A percentile compares a stretch with the other conserved stretches of the same genome.
Evolutionary conservation across 2,329 filamentous ascomycete species (phyloP).

Genomic region (Colletotrichum sp.): DNA sequence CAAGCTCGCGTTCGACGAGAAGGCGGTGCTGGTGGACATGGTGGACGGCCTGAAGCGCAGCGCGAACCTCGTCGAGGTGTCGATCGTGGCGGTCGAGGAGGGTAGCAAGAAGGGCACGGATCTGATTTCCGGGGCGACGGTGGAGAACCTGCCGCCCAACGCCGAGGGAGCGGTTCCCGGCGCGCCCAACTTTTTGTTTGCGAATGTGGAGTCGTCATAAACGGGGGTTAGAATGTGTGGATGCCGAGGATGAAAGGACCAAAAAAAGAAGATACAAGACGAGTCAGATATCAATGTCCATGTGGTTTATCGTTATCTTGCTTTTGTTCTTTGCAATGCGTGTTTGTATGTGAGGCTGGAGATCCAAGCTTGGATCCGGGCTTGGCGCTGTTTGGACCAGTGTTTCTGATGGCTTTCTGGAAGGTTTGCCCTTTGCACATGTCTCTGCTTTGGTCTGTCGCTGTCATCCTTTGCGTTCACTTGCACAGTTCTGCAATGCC

Average conservation of each 20-base stretch:
- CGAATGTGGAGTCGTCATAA: slow-evolving; percentile 67
- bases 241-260: not conserved
- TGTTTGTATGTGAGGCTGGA: not conserved
- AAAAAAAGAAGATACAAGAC: not conserved
- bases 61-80: slow-evolving; percentile 71
- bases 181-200: slow-evolving; percentile 81
- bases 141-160: slow-evolving; percentile 61
- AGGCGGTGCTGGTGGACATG: slow-evolving; percentile 77
- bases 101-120: slow-evolving; percentile 69
- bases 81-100: slow-evolving; percentile 75
- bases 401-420: not conserved
- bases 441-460: too few relatives aligned
- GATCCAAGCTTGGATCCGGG: not conserved
- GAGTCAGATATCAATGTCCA: not conserved
- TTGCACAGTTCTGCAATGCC: too few relatives aligned
- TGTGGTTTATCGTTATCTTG: not conserved
- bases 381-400: not conserved
- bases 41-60: slow-evolving; percentile 79
- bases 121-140: slow-evolving; percentile 57
- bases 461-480: too few relatives aligned
- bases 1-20: slow-evolving; percentile 87
- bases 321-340: not conserved
- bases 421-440: not conserved
- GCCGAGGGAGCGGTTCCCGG: slow-evolving; percentile 84
- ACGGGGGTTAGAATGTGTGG: not conserved